These are phyloP conservation scores for Colletotrichum cuscutae DNA, from an alignment of 2,329 filamentous ascomycete genomes.

Conservation along the genomic window DNA sequence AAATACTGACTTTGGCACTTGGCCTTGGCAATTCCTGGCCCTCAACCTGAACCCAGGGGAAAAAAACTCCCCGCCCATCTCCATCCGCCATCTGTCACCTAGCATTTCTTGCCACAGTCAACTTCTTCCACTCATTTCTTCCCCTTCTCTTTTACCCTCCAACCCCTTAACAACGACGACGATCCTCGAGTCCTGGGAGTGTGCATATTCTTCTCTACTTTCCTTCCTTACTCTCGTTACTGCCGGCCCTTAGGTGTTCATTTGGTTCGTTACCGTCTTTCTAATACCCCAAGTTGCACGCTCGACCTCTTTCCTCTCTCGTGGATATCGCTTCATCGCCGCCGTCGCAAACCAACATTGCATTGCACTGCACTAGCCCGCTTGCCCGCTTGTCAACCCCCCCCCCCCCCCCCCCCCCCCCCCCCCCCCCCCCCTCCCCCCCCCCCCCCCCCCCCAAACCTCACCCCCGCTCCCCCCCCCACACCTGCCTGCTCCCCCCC, in stretches of 20 bases:
- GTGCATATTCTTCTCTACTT: not conserved
- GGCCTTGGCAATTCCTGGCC: conserved; percentile 5
- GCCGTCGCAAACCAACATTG: not conserved
- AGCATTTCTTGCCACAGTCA: conserved; percentile 22
- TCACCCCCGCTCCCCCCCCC: too few relatives aligned
- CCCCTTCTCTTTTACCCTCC: not conserved
- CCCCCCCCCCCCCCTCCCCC: not conserved
- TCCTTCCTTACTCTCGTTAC: conserved; percentile 4
- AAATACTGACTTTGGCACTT: conserved; percentile 7
- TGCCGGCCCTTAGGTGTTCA: not conserved
- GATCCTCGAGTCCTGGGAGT: not conserved
- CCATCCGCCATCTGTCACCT: conserved; percentile 1
- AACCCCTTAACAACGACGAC: conserved; percentile 15
- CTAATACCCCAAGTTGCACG: conserved; percentile 18
- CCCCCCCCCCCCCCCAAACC: too few relatives aligned
- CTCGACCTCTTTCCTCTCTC: not conserved
- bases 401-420: not conserved
- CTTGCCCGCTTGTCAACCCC: not conserved
- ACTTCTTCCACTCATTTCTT: not conserved
- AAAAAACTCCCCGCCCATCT: not conserved
- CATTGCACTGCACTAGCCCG: not conserved
- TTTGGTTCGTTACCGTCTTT: conserved; percentile 22
- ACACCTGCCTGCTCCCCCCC: too few relatives aligned
- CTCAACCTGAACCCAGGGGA: not conserved
- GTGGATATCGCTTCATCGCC: not conserved